Base-by-base conservation (phyloP, 441 rosid genomes). In the Pelargonium citronellum region DNA sequence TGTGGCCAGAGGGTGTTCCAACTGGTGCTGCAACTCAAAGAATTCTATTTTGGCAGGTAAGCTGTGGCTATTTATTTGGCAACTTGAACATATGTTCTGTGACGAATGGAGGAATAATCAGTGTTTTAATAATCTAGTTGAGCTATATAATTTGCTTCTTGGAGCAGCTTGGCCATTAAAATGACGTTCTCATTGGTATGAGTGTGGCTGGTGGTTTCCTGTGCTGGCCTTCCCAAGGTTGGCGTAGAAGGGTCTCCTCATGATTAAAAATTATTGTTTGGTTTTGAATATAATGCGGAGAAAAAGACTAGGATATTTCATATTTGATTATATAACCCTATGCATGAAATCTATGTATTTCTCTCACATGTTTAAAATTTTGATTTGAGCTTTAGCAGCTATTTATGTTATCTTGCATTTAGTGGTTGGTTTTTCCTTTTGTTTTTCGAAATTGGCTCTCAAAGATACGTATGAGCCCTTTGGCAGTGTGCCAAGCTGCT, bases 1-100 rank as follows among this genome's bases (percentile, higher is more conserved):
- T 95, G 96, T 95, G 97, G 97, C 99, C 99, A 0, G 97, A 95
- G 81, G 99, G 99, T 60, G 83, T 74, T 80, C 99, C 99, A 67
- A 86, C 93, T 0, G 91, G 93, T 20, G 85, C 89, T 73, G 89
- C 98, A 53, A 86, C 93, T 3, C 99, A 95, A 82, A 86, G 96
- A 80, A 95, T 95, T 79, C 81, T 95, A 53, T 91, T 86, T 85
- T 95, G 99, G 98, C 99, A 92, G 97, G 99, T 95, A 66, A 20
- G 77, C 44, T 49, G 34, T 68, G 62, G 9, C 66, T 47, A 51
- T 27, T 15, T 57, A 64, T 24, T 17, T 64, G 44, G 41, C 41
- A 62, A 46, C 74, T 20, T 53, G 71, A 76, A 69, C 34, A 17
- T 55, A 7, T 73, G 20, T 44, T 68, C 8, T 46, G 10, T 57